These are phyloP conservation scores for Xylaria longipes DNA, from an alignment of 495 filamentous ascomycete species.

Conservation along the genomic window DNA sequence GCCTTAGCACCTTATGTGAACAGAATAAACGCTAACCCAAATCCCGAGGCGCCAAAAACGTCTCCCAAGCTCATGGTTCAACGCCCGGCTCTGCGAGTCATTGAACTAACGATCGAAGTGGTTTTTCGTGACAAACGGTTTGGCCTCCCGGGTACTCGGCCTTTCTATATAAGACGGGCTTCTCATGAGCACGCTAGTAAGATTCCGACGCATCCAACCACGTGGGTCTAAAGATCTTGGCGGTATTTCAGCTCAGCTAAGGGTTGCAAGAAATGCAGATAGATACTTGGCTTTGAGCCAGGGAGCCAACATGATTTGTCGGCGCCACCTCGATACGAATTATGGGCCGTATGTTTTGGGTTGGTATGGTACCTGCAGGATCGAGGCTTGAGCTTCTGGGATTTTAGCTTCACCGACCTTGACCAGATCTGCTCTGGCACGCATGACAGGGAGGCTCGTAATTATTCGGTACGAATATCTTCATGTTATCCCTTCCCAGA, in stretches of 20 bases:
- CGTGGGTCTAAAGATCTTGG: conserved; percentile 15
- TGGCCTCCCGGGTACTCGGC: neutral
- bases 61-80: conserved; percentile 3
- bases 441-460: neutral
- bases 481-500: neutral
- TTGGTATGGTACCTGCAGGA: conserved; percentile 17
- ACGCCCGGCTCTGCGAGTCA: conserved; percentile 11
- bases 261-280: conserved; percentile 2
- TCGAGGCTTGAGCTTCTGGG: conserved; percentile 8
- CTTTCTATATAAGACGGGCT: conserved; percentile 15
- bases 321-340: neutral
- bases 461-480: conserved; percentile 1
- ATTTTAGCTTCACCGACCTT: conserved; percentile 10
- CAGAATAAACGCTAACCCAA: neutral
- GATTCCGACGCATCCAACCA: conserved; percentile 15
- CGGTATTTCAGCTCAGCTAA: neutral
- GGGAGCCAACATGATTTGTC: conserved; percentile 14
- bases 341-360: neutral
- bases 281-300: neutral
- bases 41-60: neutral
- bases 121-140: neutral
- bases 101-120: neutral
- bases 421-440: neutral
- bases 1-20: conserved; percentile 6
- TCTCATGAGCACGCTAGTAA: neutral